Evolutionary conservation across 345 rosid genomes (phyloP).

Genomic region (Syzygium oleosum): DNA sequence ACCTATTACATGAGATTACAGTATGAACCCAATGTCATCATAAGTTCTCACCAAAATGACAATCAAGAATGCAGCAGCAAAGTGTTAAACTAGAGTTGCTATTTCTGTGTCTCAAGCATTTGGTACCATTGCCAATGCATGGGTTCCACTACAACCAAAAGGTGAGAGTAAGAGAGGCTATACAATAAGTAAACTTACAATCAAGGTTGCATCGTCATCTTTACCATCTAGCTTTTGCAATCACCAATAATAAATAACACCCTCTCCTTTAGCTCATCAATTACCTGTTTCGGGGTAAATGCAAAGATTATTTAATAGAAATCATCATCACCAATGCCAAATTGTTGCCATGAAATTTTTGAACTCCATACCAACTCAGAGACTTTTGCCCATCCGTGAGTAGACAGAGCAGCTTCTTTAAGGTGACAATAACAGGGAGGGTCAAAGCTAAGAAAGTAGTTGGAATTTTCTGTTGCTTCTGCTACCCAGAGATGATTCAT

Average conservation of each 20-base stretch:
- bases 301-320: background rate
- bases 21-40: background rate
- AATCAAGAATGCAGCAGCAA: background rate
- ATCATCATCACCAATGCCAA: background rate
- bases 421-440: slow-evolving; percentile 49
- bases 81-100: background rate
- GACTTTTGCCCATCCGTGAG: slow-evolving; percentile 59
- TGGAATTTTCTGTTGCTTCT: slow-evolving; percentile 81
- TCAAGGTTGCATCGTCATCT: background rate
- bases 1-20: background rate
- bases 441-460: slow-evolving; percentile 40
- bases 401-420: slow-evolving; percentile 36
- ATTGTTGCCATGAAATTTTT: background rate
- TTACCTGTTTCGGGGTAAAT: slow-evolving; percentile 28
- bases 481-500: slow-evolving; percentile 70
- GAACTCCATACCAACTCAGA: slow-evolving; percentile 37
- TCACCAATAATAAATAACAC: slow-evolving; percentile 42
- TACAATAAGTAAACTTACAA: background rate
- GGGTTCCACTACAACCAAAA: background rate
- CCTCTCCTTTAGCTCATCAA: slow-evolving; percentile 46
- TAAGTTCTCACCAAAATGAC: background rate
- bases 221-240: slow-evolving; percentile 15
- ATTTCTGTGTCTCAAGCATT: background rate
- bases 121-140: background rate
- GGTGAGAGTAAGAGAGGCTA: slow-evolving; percentile 1